Percentiles rank a stretch among this genome's conserved stretches.
Conservation (phyloP, 306 rosid species). For the Glycine tomentella region DNA sequence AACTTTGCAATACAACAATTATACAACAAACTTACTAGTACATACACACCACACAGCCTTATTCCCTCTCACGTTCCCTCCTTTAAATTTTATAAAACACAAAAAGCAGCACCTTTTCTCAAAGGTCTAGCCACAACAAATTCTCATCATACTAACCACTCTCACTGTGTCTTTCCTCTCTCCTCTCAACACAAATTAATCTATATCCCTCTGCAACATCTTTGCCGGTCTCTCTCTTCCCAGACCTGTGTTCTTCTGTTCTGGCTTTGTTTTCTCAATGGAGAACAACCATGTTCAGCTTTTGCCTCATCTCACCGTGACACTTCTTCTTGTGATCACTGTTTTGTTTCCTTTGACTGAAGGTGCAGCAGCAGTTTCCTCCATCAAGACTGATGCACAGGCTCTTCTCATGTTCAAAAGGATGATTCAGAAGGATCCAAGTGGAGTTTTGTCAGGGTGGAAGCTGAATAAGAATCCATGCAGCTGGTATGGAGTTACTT, state of each 20-base stretch:
- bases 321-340: constrained; percentile 47
- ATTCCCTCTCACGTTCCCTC: constrained; percentile 64
- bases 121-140: constrained; percentile 38
- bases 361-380: constrained; percentile 46
- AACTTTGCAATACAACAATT: too few species aligned
- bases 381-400: constrained; percentile 71
- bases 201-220: constrained; percentile 44
- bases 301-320: constrained; percentile 51
- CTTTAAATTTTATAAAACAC: constrained; percentile 58
- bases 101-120: constrained; percentile 64
- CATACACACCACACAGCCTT: constrained; percentile 36
- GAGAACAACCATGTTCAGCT: constrained; percentile 62
- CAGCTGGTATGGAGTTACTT: constrained; percentile 84
- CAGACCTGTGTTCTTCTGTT: constrained; percentile 42
- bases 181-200: constrained; percentile 35
- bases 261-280: constrained; percentile 65
- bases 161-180: constrained; percentile 50
- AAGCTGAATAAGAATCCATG: constrained; percentile 64
- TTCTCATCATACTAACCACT: constrained; percentile 76
- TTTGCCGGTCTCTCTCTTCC: constrained; percentile 39
- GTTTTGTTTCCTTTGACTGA: constrained; percentile 53
- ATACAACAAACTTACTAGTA: not conserved
- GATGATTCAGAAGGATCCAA: constrained; percentile 72
- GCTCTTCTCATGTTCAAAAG: constrained; percentile 80
- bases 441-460: constrained; percentile 73